These are phyloP conservation scores for Anisodus tanguticus DNA, from an alignment of 257 asterid genomes.

Conservation along the genomic window DNA sequence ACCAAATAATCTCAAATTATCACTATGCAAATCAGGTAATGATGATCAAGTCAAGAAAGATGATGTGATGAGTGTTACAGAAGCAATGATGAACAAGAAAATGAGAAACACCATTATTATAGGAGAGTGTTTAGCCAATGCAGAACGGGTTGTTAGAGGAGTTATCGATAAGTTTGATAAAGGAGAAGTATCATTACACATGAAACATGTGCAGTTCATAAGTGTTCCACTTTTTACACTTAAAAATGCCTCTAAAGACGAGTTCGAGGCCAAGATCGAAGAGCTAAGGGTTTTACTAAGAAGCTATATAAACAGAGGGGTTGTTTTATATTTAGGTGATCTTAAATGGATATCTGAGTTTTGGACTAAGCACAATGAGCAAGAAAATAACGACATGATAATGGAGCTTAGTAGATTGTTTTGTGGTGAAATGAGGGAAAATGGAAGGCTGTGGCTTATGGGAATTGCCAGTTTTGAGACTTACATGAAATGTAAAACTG, in stretches of 20 bases:
- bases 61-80: conserved; percentile 59
- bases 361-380: conserved; percentile 64
- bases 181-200: conserved; percentile 57
- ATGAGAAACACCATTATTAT: conserved; percentile 62
- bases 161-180: conserved; percentile 67
- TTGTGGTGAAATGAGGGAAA: conserved; percentile 54
- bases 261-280: conserved; percentile 62
- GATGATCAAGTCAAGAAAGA: conserved; percentile 38
- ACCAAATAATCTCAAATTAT: not conserved
- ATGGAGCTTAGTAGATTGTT: conserved; percentile 79
- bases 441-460: conserved; percentile 68
- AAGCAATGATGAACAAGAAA: conserved; percentile 62
- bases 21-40: conserved; percentile 25
- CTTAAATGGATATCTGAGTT: conserved; percentile 76
- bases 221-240: conserved; percentile 77
- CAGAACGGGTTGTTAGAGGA: conserved; percentile 60
- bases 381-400: conserved; percentile 53
- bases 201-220: conserved; percentile 70
- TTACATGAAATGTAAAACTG: conserved; percentile 63
- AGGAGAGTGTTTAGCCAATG: conserved; percentile 51
- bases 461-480: conserved; percentile 67
- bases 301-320: conserved; percentile 60
- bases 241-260: conserved; percentile 56
- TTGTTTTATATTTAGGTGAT: conserved; percentile 80
- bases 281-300: conserved; percentile 72